These are phyloP conservation scores for Akebia trifoliata DNA, from an alignment of 164 flowering plant species.

Conservation along the genomic window DNA sequence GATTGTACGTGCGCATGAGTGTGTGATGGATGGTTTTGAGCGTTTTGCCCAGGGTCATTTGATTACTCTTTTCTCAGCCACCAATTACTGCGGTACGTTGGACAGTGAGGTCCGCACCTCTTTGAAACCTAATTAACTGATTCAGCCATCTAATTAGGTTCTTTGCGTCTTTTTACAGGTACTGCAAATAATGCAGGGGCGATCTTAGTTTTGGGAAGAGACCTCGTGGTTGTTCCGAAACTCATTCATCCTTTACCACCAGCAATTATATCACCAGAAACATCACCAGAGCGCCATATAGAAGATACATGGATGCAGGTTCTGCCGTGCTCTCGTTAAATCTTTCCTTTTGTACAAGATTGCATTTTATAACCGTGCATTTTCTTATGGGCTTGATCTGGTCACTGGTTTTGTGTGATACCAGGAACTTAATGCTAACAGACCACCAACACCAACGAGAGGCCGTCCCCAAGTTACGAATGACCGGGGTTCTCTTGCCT, in stretches of 20 bases:
- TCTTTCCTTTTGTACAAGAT: background rate
- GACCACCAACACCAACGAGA: constrained; percentile 99
- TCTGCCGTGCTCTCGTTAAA: background rate
- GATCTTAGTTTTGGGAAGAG: constrained; percentile 95
- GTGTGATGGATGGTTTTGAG: constrained; percentile 99
- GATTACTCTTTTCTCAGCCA: constrained; percentile 97
- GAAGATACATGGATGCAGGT: constrained; percentile 99
- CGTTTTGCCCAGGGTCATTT: constrained; percentile 99
- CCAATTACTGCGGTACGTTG: constrained; percentile 91
- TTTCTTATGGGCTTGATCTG: background rate
- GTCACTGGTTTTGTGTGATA: constrained; percentile 9
- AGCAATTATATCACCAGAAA: constrained; percentile 82
- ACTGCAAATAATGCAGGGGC: constrained; percentile 99
- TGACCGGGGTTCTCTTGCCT: constrained; percentile 94
- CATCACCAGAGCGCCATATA: constrained; percentile 86
- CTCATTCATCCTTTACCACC: constrained; percentile 99
- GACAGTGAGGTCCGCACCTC: background rate
- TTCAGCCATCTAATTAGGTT: background rate
- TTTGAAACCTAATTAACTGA: background rate
- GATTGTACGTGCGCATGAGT: constrained; percentile 98
- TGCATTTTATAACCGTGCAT: no score
- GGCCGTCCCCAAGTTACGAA: constrained; percentile 93
- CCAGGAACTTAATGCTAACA: constrained; percentile 97
- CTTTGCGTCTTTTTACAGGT: constrained; percentile 44
- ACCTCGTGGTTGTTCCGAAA: constrained; percentile 97